phyloP scores from a whole-genome alignment of 2,329 filamentous ascomycete species.

The Trichoderma sp. region DNA sequence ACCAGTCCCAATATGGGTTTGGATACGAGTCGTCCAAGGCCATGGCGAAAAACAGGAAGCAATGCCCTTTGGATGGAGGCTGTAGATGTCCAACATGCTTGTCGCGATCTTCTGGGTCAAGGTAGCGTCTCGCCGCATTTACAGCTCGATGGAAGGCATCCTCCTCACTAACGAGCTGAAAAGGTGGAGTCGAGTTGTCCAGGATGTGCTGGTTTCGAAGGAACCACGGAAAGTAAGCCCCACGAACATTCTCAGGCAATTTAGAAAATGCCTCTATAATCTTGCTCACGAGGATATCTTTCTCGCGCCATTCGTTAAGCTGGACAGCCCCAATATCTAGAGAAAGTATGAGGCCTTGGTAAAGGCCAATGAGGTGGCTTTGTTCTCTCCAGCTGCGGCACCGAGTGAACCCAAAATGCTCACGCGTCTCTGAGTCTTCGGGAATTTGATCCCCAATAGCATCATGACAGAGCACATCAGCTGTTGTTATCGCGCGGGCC shows the following conservation, averaged over 20 bases:
- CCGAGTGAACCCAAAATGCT: neutral
- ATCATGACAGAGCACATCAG: neutral
- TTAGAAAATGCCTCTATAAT: neutral
- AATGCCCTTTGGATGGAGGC: slow-evolving; percentile 5
- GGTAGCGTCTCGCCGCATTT: neutral
- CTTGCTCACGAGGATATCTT: neutral
- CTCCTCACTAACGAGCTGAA: neutral
- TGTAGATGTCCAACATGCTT: neutral
- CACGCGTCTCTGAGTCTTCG: neutral
- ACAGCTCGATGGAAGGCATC: neutral
- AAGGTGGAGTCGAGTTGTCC: neutral
- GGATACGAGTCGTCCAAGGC: neutral
- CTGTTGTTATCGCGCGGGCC: slow-evolving; percentile 3
- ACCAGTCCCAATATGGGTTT: neutral
- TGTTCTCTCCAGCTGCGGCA: neutral
- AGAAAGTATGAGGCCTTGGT: neutral
- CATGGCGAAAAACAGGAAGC: slow-evolving; percentile 10
- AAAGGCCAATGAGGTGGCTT: neutral
- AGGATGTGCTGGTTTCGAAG: slow-evolving; percentile 15
- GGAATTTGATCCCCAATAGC: neutral
- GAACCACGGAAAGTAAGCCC: slow-evolving; percentile 6
- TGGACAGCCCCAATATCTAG: neutral
- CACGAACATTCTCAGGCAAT: neutral
- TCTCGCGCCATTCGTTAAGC: slow-evolving; percentile 7
- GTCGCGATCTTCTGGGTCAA: neutral